Base-by-base conservation (phyloP, 225 moss, liverwort and hornwort genomes). In the Bryum argenteum region DNA sequence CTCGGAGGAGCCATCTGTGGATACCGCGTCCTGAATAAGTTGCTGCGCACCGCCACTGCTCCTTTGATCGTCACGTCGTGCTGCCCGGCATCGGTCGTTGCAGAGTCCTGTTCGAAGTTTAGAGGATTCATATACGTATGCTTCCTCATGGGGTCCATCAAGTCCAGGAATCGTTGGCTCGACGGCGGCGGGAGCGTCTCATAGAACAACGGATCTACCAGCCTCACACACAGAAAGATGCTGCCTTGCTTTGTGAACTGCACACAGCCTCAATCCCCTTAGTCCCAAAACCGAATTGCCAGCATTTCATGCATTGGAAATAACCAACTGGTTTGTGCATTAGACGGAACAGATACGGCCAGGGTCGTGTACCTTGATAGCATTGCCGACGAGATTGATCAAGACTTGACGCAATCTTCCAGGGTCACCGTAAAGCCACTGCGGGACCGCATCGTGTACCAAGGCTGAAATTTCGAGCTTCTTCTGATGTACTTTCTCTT, bases 171-270 rank as follows among this genome's bases (percentile, higher is more conserved):
- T 12, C 54, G 69, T 26, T 77, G 79, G 17, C 65, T 78, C 20
- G 57, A 59, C 9, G 39, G 64, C 16, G 66, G 8, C 1, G 75
- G 68, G 3, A 56, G 50, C 18, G 58, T 44, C n/a, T 86, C 83
- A 16, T 18, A 44, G 0, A 80, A 61, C 8, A 11, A 39, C 0
- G 80, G 78, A 21, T 84, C 82, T 42, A 81, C 78, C 37, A 82
- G 78, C 18, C 94, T 88, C 20, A 85, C 83, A 72, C 91, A 91
- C 60, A 94, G 79, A 17, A 94, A 79, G 58, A 94, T 87, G 76
- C 90, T 92, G 42, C 94, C 94, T 75, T 85, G 78, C 71, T 90
- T 90, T 9, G 94, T 94, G 71, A 91, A 94, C 94, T 94, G 91
- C 78, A 81, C 48, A 70, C 60, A 63, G 41, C 28, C 10, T 26